Conservation (phyloP, 2,329 filamentous ascomycete genomes). For the Alternaria gaisen region DNA sequence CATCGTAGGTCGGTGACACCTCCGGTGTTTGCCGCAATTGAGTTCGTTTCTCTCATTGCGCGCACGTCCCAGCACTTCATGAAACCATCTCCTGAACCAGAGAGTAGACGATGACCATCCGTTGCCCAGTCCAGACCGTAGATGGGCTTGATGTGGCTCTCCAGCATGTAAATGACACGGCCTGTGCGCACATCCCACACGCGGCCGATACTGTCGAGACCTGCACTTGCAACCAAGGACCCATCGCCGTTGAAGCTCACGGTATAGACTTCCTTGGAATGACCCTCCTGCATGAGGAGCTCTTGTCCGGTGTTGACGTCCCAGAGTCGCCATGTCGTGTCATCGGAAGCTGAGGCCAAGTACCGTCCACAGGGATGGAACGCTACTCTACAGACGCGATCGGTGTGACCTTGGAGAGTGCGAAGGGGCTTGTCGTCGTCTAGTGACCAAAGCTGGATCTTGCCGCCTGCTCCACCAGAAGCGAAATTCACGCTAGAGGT, state of each 20-base stretch:
- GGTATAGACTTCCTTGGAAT: slow-evolving; percentile 91
- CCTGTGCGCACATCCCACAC: slow-evolving; percentile 96
- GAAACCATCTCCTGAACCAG: slow-evolving; percentile 92
- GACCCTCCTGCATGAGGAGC: slow-evolving; percentile 88
- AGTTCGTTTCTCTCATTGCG: slow-evolving; percentile 82
- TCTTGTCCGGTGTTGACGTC: slow-evolving; percentile 87
- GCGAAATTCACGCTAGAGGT: slow-evolving; percentile 81
- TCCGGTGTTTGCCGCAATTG: slow-evolving; percentile 88
- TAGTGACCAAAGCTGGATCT: slow-evolving; percentile 90
- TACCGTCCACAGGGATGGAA: slow-evolving; percentile 93
- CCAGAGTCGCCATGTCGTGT: slow-evolving; percentile 97
- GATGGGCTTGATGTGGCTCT: slow-evolving; percentile 92
- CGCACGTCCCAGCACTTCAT: slow-evolving; percentile 98
- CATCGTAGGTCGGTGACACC: slow-evolving; percentile 92
- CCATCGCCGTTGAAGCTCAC: slow-evolving; percentile 92
- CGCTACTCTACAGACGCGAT: slow-evolving; percentile 88
- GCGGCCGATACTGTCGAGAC: slow-evolving; percentile 90
- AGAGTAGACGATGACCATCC: slow-evolving; percentile 92
- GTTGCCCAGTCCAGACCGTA: slow-evolving; percentile 91
- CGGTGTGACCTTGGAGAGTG: slow-evolving; percentile 82
- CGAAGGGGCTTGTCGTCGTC: slow-evolving; percentile 84
- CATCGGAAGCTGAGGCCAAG: slow-evolving; percentile 90
- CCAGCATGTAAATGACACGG: slow-evolving; percentile 93
- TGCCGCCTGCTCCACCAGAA: slow-evolving; percentile 87
- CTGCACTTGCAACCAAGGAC: slow-evolving; percentile 88